Base-by-base conservation (phyloP, 176 grass and related monocot genomes). In the Eleusine indica region DNA sequence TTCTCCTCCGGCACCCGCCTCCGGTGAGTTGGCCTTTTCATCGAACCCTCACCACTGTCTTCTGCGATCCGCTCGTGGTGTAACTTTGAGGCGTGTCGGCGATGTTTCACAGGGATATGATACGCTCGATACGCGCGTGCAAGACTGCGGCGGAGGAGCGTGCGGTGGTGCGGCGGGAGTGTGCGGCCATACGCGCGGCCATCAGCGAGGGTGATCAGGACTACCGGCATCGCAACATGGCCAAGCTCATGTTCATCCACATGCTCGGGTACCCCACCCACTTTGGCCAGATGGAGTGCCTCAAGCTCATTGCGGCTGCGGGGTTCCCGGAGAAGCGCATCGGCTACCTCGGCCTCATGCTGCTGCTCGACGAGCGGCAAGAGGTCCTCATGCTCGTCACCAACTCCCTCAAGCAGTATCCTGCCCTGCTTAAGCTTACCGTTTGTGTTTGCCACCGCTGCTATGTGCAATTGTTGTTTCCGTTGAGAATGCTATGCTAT, bases 311-410 rank as follows among this genome's bases (percentile, higher is more conserved):
- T 73, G 93, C 97, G n/a, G 86, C 93, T 54, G 84, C 97, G 78
- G 97, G 97, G 0, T 99, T 99, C 81, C 97, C 97, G 0, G 97
- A 96, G 78, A 99, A 99, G 85, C 86, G 97, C 86, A 94, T 99
- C 81, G 97, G 97, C n/a, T 99, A 99, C 87, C 85, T 99, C 44
- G 97, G 97, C 5, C 87, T 99, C 70, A 99, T 87, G 93, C 89
- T 99, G 78, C 91, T 99, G 72, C 87, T 99, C n/a, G 97, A 99
- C 67, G 97, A 99, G 88, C 92, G 97, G 86, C 97, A 99, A 82
- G 97, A 99, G 92, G 97, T 99, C 84, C 93, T 99, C 79, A 99
- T 99, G 97, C 91, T 99, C 73, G 97, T 99, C 86, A 99, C 97
- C 74, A 99, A 99, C 85, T 99, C 97, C 47, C 91, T 99, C 86